Evolutionary conservation across 108 stramenopile genomes (phyloP).

Genomic region (Pseudonitzschia multiseries): DNA sequence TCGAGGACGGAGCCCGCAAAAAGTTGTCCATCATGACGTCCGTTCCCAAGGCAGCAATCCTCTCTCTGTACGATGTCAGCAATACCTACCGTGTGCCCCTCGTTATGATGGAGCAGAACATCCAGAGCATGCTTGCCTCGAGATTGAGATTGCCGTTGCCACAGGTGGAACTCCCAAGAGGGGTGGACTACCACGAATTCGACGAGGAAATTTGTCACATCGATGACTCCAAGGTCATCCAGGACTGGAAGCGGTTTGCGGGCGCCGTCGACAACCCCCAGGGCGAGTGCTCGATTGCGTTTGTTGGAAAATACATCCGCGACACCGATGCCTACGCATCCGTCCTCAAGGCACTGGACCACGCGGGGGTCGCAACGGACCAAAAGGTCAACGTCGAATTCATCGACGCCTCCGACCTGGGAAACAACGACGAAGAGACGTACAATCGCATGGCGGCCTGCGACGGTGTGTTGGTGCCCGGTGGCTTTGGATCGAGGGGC

Average conservation of each 20-base stretch:
- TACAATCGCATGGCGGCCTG: slow-evolving; percentile 48
- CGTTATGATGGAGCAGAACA: slow-evolving; percentile 89
- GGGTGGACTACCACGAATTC: slow-evolving; percentile 21
- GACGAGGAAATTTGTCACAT: slow-evolving; percentile 20
- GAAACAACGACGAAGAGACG: slow-evolving; percentile 57
- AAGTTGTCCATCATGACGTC: slow-evolving; percentile 96
- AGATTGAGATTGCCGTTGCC: slow-evolving; percentile 73
- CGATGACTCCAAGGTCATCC: slow-evolving; percentile 8
- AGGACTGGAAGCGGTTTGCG: slow-evolving; percentile 89
- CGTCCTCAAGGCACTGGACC: slow-evolving; percentile 96
- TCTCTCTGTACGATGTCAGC: slow-evolving; percentile 95
- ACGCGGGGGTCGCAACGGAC: slow-evolving; percentile 84
- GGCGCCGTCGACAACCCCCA: slow-evolving; percentile 68
- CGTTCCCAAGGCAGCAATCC: slow-evolving; percentile 77
- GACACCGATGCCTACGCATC: slow-evolving; percentile 92
- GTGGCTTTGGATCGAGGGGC: slow-evolving; percentile 93
- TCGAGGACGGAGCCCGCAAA: slow-evolving; percentile 71
- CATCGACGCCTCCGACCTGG: slow-evolving; percentile 92
- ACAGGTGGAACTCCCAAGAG: slow-evolving; percentile 31
- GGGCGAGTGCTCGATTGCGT: slow-evolving; percentile 78
- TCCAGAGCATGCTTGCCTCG: slow-evolving; percentile 69
- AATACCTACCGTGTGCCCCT: slow-evolving; percentile 99
- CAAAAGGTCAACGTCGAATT: slow-evolving; percentile 84
- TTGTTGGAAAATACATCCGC: slow-evolving; percentile 97
- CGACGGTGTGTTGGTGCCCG: slow-evolving; percentile 92